These are phyloP conservation scores for Sphaerulina populicola DNA, from an alignment of 2,329 filamentous ascomycete genomes.

Conservation along the genomic window DNA sequence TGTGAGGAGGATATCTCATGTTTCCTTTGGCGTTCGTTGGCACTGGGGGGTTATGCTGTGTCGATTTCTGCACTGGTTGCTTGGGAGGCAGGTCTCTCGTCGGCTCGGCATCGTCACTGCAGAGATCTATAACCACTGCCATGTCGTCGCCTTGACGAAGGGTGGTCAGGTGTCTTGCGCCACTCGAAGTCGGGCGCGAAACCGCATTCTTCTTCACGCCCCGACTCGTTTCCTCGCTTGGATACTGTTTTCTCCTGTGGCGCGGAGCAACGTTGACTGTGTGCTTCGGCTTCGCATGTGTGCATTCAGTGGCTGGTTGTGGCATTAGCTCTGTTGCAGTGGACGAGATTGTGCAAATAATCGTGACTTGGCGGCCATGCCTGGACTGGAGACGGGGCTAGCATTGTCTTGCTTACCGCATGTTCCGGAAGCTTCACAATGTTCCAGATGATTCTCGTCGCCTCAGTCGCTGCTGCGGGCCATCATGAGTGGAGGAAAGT, in stretches of 20 bases:
- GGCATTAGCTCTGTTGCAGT: too few relatives aligned
- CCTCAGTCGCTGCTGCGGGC: too few relatives aligned
- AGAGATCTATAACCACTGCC: not conserved
- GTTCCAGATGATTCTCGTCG: not conserved
- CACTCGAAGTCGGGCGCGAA: not conserved
- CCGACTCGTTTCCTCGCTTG: not conserved
- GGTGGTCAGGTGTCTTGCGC: not conserved
- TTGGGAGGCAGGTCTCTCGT: not conserved
- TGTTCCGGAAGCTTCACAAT: not conserved
- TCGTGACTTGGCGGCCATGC: not conserved
- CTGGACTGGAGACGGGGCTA: not conserved
- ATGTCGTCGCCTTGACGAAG: not conserved
- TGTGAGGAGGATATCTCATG: not conserved
- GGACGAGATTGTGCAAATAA: too few relatives aligned
- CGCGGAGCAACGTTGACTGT: too few relatives aligned
- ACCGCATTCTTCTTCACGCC: not conserved
- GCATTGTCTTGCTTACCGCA: not conserved
- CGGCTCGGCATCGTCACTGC: not conserved
- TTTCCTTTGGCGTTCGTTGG: not conserved
- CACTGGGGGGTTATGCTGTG: not conserved
- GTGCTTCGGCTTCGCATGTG: too few relatives aligned
- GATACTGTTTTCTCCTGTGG: not conserved
- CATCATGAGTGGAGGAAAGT: too few relatives aligned
- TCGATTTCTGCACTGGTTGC: not conserved
- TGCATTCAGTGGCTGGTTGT: too few relatives aligned